Evolutionary conservation across 768 basidiomycete species (phyloP).

Genomic region (Infundibulicybe gibba): DNA sequence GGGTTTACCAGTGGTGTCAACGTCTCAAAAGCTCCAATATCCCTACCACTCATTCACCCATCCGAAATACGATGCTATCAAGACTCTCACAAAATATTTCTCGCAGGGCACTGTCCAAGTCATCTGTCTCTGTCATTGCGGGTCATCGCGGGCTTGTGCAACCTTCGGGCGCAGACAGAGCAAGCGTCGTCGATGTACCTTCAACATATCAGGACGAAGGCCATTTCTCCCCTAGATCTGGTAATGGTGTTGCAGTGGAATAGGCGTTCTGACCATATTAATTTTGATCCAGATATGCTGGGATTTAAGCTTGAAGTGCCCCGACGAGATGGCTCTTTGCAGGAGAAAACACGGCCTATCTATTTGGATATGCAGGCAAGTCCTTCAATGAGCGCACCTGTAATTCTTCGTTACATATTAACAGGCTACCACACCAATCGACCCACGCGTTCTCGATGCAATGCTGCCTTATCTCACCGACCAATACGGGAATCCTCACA

Average conservation of each 20-base stretch:
- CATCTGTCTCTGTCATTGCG: constrained; percentile 20
- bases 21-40: no score
- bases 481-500: constrained; percentile 97
- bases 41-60: no score
- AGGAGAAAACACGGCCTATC: constrained; percentile 77
- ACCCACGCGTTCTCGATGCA: constrained; percentile 93
- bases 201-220: constrained; percentile 67
- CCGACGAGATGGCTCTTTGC: constrained; percentile 50
- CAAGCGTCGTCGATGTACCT: constrained; percentile 79
- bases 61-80: constrained; percentile 47
- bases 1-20: no score
- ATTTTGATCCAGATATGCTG: constrained; percentile 68
- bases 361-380: constrained; percentile 97
- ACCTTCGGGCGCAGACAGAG: constrained; percentile 78
- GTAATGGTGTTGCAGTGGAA: constrained; percentile 28
- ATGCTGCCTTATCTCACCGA: constrained; percentile 97
- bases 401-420: constrained; percentile 6
- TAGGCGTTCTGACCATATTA: constrained; percentile 3
- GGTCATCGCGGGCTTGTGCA: constrained; percentile 67
- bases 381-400: constrained; percentile 2
- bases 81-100: constrained; percentile 43
- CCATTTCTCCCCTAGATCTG: constrained; percentile 67
- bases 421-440: constrained; percentile 95
- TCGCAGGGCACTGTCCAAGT: constrained; percentile 27
- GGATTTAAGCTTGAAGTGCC: constrained; percentile 79